phyloP scores from a whole-genome alignment of 352 stramenopile genomes.

The Saprolegnia diclina region DNA sequence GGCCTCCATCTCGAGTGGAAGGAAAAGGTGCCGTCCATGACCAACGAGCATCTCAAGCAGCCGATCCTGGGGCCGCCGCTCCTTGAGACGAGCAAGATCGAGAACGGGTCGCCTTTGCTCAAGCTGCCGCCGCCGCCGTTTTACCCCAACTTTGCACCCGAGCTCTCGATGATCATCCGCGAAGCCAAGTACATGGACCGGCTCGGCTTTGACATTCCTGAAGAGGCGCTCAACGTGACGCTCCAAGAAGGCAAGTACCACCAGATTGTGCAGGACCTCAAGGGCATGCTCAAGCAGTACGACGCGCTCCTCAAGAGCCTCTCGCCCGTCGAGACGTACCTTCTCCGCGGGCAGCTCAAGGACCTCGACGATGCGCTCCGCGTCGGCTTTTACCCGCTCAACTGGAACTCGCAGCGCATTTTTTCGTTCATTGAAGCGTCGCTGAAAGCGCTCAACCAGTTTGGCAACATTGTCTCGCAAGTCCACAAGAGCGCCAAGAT shows the following conservation, averaged over 20 bases:
- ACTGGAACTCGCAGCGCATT: conserved; percentile 97
- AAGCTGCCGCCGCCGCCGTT: conserved; percentile 88
- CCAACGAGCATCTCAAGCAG: conserved; percentile 90
- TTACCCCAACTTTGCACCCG: conserved; percentile 90
- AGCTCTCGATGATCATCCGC: conserved; percentile 93
- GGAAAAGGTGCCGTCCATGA: conserved; percentile 75
- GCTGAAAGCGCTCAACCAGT: conserved; percentile 90
- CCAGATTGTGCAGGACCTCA: conserved; percentile 88
- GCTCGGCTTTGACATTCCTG: conserved; percentile 92
- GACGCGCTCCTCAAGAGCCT: conserved; percentile 77
- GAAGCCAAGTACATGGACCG: conserved; percentile 94
- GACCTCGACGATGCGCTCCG: conserved; percentile 81
- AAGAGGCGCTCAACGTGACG: conserved; percentile 93
- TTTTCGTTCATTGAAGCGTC: conserved; percentile 91
- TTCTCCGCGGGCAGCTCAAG: conserved; percentile 86
- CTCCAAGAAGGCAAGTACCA: conserved; percentile 96
- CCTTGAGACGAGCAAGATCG: conserved; percentile 63
- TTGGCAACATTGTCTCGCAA: conserved; percentile 89
- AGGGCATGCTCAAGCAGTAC: conserved; percentile 89
- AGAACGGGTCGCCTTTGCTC: conserved; percentile 66
- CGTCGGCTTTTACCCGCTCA: conserved; percentile 91
- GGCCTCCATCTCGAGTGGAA: conserved; percentile 91
- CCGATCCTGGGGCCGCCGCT: conserved; percentile 87
- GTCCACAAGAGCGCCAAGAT: conserved; percentile 94
- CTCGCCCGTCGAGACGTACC: conserved; percentile 84